phyloP scores from a whole-genome alignment of 495 filamentous ascomycete genomes.

The Hyaloscypha bicolor region DNA sequence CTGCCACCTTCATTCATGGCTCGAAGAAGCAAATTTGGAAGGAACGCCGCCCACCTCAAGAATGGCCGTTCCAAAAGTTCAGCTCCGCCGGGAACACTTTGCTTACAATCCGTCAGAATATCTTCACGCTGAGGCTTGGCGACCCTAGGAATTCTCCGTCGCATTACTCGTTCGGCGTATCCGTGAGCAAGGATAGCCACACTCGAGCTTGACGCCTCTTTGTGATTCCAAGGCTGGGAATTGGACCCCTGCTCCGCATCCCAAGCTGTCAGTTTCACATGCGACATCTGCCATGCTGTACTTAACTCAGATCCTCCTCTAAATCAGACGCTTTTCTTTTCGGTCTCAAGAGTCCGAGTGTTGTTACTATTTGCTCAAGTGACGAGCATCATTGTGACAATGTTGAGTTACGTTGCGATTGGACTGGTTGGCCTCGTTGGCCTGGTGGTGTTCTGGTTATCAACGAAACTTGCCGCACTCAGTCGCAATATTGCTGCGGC shows the following conservation, averaged over 20 bases:
- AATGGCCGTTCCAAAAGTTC: neutral
- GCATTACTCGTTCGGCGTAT: neutral
- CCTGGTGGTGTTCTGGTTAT: conserved; percentile 12
- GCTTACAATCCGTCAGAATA: neutral
- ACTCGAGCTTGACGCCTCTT: neutral
- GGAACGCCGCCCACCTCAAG: too few relatives aligned
- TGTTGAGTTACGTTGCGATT: conserved; percentile 6
- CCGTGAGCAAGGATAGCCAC: neutral
- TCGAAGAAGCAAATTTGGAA: too few relatives aligned
- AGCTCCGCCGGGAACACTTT: neutral
- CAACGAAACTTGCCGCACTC: conserved; percentile 2
- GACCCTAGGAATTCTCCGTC: neutral
- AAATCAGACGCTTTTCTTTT: neutral
- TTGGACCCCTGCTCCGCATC: neutral
- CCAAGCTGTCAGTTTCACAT: neutral
- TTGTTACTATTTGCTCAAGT: neutral
- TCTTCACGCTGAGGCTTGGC: neutral
- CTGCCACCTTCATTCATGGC: too few relatives aligned
- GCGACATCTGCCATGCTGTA: neutral
- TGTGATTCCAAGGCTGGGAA: neutral
- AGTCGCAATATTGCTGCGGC: conserved; percentile 16
- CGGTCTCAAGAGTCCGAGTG: neutral
- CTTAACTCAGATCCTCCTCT: neutral
- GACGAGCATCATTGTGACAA: neutral
- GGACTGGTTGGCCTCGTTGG: conserved; percentile 2